Evolutionary conservation across 164 flowering plant species (phyloP), one percentile per base, ranked within the genome.

Genomic region (Vitis cinerea): DNA sequence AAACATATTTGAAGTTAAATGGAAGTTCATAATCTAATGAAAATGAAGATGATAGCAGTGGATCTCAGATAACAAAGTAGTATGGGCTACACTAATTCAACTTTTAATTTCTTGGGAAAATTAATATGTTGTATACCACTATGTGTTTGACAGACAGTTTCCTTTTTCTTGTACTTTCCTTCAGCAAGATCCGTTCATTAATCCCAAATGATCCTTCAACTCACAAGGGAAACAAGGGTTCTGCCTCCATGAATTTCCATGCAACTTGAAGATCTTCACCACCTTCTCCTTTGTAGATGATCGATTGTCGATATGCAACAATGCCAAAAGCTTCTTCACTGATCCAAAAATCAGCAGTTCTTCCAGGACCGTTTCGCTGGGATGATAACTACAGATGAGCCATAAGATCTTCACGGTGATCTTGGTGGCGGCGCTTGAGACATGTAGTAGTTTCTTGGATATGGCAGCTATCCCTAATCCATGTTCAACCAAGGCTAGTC

Each of bases 401-500:
- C 83, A 85, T 63, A 89, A 44, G 50, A 89, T 84, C 85, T 83
- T 89, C 69, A 89, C 89, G 52, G 76, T 85, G 10, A 77, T 44
- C 65, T 84, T 80, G 0, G 87, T 87, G 10, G 83, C 84, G 4
- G 70, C 15, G 4, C 66, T 71, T 0, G 97, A 89, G 0, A 85
- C 90, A 0, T 74, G 61, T 65, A 87, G 30, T 49, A 89, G 55
- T 66, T 85, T 91, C 79, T 86, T 89, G 0, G 88, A 50, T 0
- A 87, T 68, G 0, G 77, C 86, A 0, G 90, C 81, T 2, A 91
- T 79, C 2, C 87, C 93, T 61, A 85, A 19, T 1, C 79, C 83
- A 47, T 91, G 97, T 60, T 85, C 97, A 9, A 66, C 81, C 50
- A 91, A 68, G 4, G 90, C 92, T 52, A 77, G 56, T 65, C 97